Percentiles rank a stretch among this genome's conserved stretches.
Conservation (phyloP, 768 basidiomycete genomes). For the Pleurotus eryngii region DNA sequence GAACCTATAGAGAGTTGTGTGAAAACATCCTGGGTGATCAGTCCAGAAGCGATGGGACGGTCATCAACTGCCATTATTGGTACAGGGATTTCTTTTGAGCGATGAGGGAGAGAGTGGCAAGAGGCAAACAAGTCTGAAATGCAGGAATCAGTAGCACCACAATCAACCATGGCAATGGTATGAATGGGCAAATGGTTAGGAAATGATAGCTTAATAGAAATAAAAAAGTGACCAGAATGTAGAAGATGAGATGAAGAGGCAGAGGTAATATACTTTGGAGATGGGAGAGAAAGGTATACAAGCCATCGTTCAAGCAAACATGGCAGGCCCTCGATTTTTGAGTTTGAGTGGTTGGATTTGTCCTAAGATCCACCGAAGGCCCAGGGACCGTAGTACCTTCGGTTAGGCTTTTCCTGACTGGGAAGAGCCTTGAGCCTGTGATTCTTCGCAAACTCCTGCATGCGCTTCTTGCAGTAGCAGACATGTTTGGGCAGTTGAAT, state of each 20-base stretch:
- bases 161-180: slow-evolving; percentile 28
- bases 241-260: slow-evolving; percentile 12
- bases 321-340: slow-evolving; percentile 10
- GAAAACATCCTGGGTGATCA: slow-evolving; percentile 35
- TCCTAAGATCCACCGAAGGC: slow-evolving; percentile 24
- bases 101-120: slow-evolving; percentile 26
- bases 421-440: slow-evolving; percentile 9
- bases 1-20: slow-evolving; percentile 20
- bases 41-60: slow-evolving; percentile 35
- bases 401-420: slow-evolving; percentile 25
- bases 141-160: slow-evolving; percentile 30
- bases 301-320: not conserved
- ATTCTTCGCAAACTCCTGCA: slow-evolving; percentile 1
- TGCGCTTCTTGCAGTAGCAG: slow-evolving; percentile 21
- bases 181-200: slow-evolving; percentile 22
- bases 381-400: slow-evolving; percentile 21
- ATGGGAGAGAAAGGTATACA: slow-evolving; percentile 13
- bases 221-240: slow-evolving; percentile 23
- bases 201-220: slow-evolving; percentile 24
- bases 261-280: slow-evolving; percentile 10
- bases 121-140: slow-evolving; percentile 32
- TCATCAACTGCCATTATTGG: slow-evolving; percentile 35
- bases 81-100: slow-evolving; percentile 24
- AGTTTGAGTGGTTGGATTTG: slow-evolving; percentile 14
- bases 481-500: slow-evolving; percentile 20